These are phyloP conservation scores for Clarireedia homoeocarpa DNA, from an alignment of 2,329 filamentous ascomycete species.

Conservation along the genomic window DNA sequence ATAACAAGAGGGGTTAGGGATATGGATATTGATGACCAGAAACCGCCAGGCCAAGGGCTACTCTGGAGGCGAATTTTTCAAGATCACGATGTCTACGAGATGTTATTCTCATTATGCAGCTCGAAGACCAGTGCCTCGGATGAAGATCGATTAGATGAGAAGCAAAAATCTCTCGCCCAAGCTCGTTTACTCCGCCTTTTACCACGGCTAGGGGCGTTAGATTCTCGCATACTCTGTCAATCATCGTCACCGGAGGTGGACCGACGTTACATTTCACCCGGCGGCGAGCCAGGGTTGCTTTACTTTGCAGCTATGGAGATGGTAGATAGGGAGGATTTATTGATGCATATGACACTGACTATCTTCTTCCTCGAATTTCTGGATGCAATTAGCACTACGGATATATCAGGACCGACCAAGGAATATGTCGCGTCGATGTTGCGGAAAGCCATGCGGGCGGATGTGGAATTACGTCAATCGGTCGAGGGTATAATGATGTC, in stretches of 20 bases:
- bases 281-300: constrained; percentile 21
- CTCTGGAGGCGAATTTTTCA: constrained; percentile 48
- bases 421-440: constrained; percentile 22
- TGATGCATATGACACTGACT: constrained; percentile 30
- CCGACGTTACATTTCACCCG: constrained; percentile 13
- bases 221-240: constrained; percentile 23
- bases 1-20: constrained; percentile 27
- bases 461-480: constrained; percentile 22
- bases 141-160: constrained; percentile 22
- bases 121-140: constrained; percentile 16
- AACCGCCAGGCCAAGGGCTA: constrained; percentile 40
- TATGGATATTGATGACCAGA: constrained; percentile 32
- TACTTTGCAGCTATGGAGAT: constrained; percentile 28
- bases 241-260: constrained; percentile 26
- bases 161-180: constrained; percentile 30
- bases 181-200: constrained; percentile 27
- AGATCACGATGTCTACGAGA: constrained; percentile 36
- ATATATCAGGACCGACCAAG: constrained; percentile 21
- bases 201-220: constrained; percentile 25
- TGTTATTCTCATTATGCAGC: constrained; percentile 37
- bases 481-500: constrained; percentile 23
- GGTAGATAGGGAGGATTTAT: constrained; percentile 28
- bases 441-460: constrained; percentile 21
- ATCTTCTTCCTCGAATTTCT: constrained; percentile 29
- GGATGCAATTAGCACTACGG: constrained; percentile 24